These are phyloP conservation scores for Globisporangium splendens DNA, from an alignment of 352 stramenopile species.

Conservation along the genomic window DNA sequence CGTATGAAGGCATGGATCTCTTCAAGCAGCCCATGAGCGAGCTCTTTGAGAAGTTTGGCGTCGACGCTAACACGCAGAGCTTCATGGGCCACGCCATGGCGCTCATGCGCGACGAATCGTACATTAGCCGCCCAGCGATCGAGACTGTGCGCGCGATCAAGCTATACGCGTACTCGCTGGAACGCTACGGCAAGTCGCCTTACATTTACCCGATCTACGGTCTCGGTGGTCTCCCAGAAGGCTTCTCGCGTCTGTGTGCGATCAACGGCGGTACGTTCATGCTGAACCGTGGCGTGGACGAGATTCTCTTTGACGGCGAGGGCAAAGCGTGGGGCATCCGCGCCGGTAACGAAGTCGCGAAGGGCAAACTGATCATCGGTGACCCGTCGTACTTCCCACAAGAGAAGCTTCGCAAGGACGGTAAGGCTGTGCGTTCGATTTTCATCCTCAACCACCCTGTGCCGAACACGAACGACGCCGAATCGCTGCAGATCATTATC, in stretches of 20 bases:
- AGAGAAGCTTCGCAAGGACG: conserved; percentile 91
- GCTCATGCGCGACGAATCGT: conserved; percentile 92
- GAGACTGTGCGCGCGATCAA: conserved; percentile 95
- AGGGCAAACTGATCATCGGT: conserved; percentile 97
- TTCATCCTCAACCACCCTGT: conserved; percentile 99
- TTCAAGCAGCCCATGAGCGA: conserved; percentile 96
- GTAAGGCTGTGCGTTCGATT: conserved; percentile 97
- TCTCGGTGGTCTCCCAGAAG: conserved; percentile 96
- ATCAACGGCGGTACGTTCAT: conserved; percentile 99
- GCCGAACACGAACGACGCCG: conserved; percentile 94
- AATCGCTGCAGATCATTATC: conserved; percentile 99
- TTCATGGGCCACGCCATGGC: conserved; percentile 99
- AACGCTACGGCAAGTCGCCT: conserved; percentile 95
- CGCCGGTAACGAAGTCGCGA: conserved; percentile 93
- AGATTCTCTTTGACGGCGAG: conserved; percentile 91
- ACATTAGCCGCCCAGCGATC: conserved; percentile 85
- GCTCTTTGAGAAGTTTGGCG: conserved; percentile 97
- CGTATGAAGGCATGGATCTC: conserved; percentile 91
- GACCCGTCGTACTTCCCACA: conserved; percentile 98
- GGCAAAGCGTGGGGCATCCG: conserved; percentile 93
- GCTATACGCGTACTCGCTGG: conserved; percentile 98
- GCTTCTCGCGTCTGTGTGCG: conserved; percentile 98
- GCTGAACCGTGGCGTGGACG: conserved; percentile 95
- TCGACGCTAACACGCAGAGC: conserved; percentile 97
- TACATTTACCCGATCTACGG: conserved; percentile 99